A percentile compares a stretch with the other conserved stretches of the same genome.
Conservation (phyloP, 805 yeast species). For the Wickerhamiella shivajii region DNA sequence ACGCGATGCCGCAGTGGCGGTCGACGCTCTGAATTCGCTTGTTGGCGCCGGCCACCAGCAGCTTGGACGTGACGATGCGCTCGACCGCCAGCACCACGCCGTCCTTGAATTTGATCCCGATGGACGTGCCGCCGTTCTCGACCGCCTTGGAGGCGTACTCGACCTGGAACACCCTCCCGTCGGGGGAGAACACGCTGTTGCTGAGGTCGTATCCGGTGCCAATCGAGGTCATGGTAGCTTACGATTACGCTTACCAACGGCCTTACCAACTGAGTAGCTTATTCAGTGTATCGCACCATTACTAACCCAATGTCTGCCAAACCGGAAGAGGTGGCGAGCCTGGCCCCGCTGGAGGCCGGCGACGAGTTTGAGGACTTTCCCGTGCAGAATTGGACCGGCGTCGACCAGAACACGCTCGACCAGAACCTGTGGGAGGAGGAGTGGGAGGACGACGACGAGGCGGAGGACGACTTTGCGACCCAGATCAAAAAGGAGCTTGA, state of each 20-base stretch:
- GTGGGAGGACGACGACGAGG: slow-evolving; percentile 80
- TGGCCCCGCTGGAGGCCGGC: slow-evolving; percentile 80
- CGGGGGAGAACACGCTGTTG: slow-evolving; percentile 82
- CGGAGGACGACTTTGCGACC: slow-evolving; percentile 74
- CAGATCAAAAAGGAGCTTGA: slow-evolving; percentile 34
- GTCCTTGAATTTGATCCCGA: slow-evolving; percentile 83
- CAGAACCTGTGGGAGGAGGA: slow-evolving; percentile 84
- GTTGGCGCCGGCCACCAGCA: slow-evolving; percentile 80
- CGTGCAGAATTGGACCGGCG: slow-evolving; percentile 27
- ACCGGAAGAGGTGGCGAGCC: too few species aligned
- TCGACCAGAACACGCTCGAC: slow-evolving; percentile 31
- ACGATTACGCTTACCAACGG: too few species aligned
- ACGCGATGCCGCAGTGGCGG: slow-evolving; percentile 84
- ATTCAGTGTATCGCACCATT: too few species aligned
- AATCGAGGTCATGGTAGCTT: slow-evolving; percentile 53
- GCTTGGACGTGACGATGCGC: slow-evolving; percentile 71
- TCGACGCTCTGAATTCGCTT: slow-evolving; percentile 86
- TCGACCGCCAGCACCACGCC: slow-evolving; percentile 98
- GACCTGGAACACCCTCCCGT: slow-evolving; percentile 64
- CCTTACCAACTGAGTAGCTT: too few species aligned
- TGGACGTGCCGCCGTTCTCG: slow-evolving; percentile 90
- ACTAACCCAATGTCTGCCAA: too few species aligned
- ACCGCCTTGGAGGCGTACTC: slow-evolving; percentile 97
- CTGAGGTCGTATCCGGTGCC: slow-evolving; percentile 99
- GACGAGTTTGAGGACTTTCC: slow-evolving; percentile 97